phyloP scores from a whole-genome alignment of 1,284 basidiomycete species.

The Trichosporon ovoides region DNA sequence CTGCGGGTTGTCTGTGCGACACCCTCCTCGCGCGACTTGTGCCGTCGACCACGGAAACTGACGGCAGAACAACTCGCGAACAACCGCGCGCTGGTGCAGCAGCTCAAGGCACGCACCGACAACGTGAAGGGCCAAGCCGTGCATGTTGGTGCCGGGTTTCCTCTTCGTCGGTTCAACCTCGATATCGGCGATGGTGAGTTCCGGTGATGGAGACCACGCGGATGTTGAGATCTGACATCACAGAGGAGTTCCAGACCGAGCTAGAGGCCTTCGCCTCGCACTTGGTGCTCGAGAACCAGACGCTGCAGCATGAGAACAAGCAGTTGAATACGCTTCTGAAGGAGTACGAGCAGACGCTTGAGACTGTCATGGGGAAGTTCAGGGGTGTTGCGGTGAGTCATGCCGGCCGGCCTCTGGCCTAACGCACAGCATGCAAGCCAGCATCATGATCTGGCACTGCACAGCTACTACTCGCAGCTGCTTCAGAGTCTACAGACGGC shows the following conservation, averaged over 20 bases:
- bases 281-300: conserved; percentile 89
- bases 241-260: conserved; percentile 89
- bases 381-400: conserved; percentile 77
- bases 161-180: conserved; percentile 82
- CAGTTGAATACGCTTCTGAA: conserved; percentile 81
- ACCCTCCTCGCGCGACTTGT: too few relatives aligned
- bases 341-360: conserved; percentile 91
- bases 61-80: conserved; percentile 71
- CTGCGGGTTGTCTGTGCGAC: background rate
- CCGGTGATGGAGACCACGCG: too few relatives aligned
- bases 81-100: conserved; percentile 71
- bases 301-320: conserved; percentile 86
- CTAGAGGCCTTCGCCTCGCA: conserved; percentile 84
- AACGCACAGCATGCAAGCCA: conserved; percentile 74
- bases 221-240: background rate
- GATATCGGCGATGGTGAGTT: conserved; percentile 77
- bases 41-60: too few relatives aligned
- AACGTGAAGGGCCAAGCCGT: conserved; percentile 80
- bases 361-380: conserved; percentile 95
- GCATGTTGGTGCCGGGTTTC: conserved; percentile 70
- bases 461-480: conserved; percentile 83
- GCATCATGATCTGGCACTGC: conserved; percentile 81
- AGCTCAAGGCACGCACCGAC: conserved; percentile 67
- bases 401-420: background rate
- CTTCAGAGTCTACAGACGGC: conserved; percentile 68